Conservation (phyloP, 305 asterid genomes). For the Nicotiana rustica region DNA sequence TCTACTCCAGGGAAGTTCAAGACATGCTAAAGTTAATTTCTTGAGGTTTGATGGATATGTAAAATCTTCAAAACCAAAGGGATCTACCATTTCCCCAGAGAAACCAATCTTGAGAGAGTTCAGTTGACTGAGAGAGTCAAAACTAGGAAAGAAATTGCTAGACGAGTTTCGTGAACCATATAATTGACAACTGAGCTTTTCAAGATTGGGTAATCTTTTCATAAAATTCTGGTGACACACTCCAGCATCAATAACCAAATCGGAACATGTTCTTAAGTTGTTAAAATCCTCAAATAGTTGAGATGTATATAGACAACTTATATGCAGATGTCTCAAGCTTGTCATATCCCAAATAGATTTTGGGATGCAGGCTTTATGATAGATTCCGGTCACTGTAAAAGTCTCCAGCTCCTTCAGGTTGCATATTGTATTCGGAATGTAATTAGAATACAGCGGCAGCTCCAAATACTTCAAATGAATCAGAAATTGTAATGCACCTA, state of each 20-base stretch:
- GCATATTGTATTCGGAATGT: not conserved
- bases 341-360: not conserved
- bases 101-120: not conserved
- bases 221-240: not conserved
- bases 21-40: not conserved
- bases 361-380: not conserved
- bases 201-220: not conserved
- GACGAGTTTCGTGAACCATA: not conserved
- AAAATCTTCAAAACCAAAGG: not conserved
- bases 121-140: not conserved
- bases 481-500: not conserved
- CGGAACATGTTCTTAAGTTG: not conserved
- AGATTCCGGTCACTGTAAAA: not conserved
- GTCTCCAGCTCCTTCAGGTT: not conserved
- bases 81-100: not conserved
- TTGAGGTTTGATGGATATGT: constrained; percentile 25
- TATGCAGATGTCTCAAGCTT: not conserved
- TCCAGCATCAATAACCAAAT: not conserved
- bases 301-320: not conserved
- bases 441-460: not conserved
- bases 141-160: not conserved
- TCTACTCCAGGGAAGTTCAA: constrained; percentile 20
- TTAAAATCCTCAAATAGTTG: not conserved
- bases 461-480: not conserved
- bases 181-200: not conserved